Evolutionary conservation across 2,329 filamentous ascomycete species (phyloP), one percentile per base, ranked within the genome.

Genomic region (Berkeleyomyces rouxiae): DNA sequence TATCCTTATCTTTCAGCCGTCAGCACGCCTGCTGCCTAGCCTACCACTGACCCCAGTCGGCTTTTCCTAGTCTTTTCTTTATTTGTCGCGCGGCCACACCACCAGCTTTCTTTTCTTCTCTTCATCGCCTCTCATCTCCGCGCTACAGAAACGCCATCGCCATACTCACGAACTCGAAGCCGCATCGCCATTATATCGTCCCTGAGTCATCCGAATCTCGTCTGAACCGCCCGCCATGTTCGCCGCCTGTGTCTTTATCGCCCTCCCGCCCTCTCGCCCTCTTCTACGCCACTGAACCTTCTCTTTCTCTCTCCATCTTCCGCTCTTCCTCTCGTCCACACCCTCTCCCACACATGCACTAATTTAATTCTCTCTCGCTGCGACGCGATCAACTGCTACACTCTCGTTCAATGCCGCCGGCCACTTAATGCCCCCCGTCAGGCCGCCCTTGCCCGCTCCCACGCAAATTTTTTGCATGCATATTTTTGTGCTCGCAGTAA

Each of bases 31-130:
- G 23, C 23, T 23, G 23, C 23, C 23, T 23, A 23, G 23, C 23
- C 23, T 2, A 23, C 23, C 23, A 23, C 23, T 23, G 23, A 23
- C 23, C 23, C 23, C 23, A 23, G 23, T 23, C 23, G 23, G 46
- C 58, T 60, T 37, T 40, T 59, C 58, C 61, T 62, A 7, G n/a
- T 33, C 23, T 58, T 46, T 58, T 44, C 43, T 31, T 55, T 31
- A 9, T 13, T 31, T 58, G 44, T 33, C 31, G 16, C 58, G 51
- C 42, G 11, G 31, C 39, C 16, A 23, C 9, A 7, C 36, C 9
- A 9, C 57, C 23, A 53, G 43, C 16, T 57, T 61, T 11, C 33
- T 37, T 43, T 36, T 39, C n/a, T 4, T 44, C 16, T 44, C 7
- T 49, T 23, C 23, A 23, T 23, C 23, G 23, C 23, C 23, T 23